Base-by-base conservation (phyloP, 352 stramenopile species). In the Globisporangium nunn region DNA sequence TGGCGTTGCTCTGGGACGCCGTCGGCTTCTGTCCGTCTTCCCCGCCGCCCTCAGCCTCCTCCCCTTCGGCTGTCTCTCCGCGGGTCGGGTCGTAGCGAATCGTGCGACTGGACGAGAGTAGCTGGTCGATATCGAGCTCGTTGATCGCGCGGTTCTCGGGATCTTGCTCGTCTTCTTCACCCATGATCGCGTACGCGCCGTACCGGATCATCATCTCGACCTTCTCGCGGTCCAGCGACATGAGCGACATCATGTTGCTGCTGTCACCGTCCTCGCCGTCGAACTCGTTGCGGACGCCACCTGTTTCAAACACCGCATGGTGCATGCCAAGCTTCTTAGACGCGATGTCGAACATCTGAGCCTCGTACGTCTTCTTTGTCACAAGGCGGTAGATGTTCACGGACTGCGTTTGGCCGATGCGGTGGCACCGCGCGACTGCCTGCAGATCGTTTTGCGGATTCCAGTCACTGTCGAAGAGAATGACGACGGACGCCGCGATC, bases 331-430 rank as follows among this genome's bases (percentile, higher is more conserved):
- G 80, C 70, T 99, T 99, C 70, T 98, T 98, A 28, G 85, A 98
- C 14, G 97, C 97, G 60, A 98, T 96, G 56, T 98, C 96, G 79
- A 99, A 99, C 95, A 99, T 99, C 65, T 99, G 96, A 47, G 96
- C 94, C 75, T 99, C 97, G 64, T 99, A 99, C 23, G 95, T 98
- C 51, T 98, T 95, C 73, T 98, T 98, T 10, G 97, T 99, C 56
- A 99, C 95, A 11, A 99, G 78, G 54, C 98, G 96, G 74, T 99
- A 99, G 37, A 99, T 98, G 65, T 95, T 98, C 40, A 99, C 97
- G 39, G 97, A 96, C 65, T 99, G 98, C 0, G 96, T 99, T 71
- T 99, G 97, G 6, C 98, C 98, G 61, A 99, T 99, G 68, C 98
- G 92, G 74, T 99, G 98, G 60, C 96, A 99, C 60, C 97, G 93